Conservation (phyloP, 768 basidiomycete species). For the Boletales sp. region DNA sequence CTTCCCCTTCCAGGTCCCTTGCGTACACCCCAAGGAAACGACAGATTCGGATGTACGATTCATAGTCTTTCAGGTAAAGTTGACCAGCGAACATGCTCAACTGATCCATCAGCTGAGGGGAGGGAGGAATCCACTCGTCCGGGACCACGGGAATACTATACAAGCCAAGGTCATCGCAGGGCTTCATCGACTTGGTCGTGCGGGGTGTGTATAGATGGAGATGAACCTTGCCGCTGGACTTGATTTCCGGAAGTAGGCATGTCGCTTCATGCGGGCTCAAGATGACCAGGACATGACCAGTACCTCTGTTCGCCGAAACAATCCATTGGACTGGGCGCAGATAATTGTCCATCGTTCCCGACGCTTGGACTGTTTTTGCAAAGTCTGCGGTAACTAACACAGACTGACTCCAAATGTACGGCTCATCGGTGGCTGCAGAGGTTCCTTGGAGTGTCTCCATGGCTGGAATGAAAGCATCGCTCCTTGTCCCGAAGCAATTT, state of each 20-base stretch:
- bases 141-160: neutral
- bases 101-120: neutral
- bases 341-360: neutral
- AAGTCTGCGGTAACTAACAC: neutral
- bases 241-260: neutral
- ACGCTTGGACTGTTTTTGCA: neutral
- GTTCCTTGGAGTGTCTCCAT: neutral
- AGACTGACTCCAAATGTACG: neutral
- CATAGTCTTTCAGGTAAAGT: too few relatives aligned
- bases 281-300: neutral
- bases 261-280: neutral
- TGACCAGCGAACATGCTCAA: too few relatives aligned
- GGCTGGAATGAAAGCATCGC: neutral
- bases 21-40: neutral
- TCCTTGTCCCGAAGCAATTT: neutral
- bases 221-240: too few relatives aligned
- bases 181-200: neutral
- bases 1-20: neutral
- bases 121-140: neutral
- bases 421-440: neutral
- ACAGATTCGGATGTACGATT: neutral
- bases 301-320: neutral
- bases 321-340: too few relatives aligned
- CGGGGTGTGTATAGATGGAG: neutral
- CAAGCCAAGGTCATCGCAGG: neutral